These are phyloP conservation scores for Ceratocystis papillata DNA, from an alignment of 2,329 filamentous ascomycete genomes.

Conservation along the genomic window DNA sequence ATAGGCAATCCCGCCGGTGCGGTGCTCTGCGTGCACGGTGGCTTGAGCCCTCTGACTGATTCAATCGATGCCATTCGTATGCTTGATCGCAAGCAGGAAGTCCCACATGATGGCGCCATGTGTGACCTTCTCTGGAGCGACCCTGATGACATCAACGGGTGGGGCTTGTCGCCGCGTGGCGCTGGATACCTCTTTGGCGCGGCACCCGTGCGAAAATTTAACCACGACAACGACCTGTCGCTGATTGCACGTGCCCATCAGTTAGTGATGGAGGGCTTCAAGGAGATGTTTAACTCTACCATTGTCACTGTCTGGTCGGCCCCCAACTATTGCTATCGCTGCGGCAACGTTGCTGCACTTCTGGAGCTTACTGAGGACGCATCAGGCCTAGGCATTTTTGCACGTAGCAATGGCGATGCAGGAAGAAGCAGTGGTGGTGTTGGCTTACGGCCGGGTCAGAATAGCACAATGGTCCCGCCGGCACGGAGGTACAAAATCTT, in stretches of 20 bases:
- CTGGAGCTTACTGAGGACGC: conserved; percentile 84
- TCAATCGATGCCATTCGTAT: conserved; percentile 91
- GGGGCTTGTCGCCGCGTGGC: conserved; percentile 86
- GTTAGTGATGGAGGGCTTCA: conserved; percentile 98
- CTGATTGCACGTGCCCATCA: conserved; percentile 92
- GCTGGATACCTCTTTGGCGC: conserved; percentile 92
- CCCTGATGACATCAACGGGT: conserved; percentile 94
- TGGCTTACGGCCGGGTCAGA: conserved; percentile 34
- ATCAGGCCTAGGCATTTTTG: conserved; percentile 58
- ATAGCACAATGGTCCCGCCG: conserved; percentile 46
- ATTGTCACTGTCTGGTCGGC: conserved; percentile 99
- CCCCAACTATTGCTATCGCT: conserved; percentile 93
- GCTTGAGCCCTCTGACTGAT: conserved; percentile 81
- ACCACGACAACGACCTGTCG: conserved; percentile 83
- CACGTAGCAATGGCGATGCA: conserved; percentile 60
- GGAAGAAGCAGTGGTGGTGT: conserved; percentile 41
- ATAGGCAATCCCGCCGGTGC: conserved; percentile 63
- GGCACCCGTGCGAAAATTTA: conserved; percentile 93
- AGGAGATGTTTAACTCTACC: conserved; percentile 94
- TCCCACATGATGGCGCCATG: conserved; percentile 97
- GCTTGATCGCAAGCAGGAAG: conserved; percentile 93
- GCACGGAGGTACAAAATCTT: conserved; percentile 89
- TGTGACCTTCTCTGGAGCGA: conserved; percentile 97
- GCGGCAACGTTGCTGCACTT: conserved; percentile 90
- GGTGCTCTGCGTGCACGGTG: conserved; percentile 90